A percentile compares a stretch with the other conserved stretches of the same genome.
phyloP scores from a whole-genome alignment of 2,329 filamentous ascomycete genomes.

The Didymella glomerata region DNA sequence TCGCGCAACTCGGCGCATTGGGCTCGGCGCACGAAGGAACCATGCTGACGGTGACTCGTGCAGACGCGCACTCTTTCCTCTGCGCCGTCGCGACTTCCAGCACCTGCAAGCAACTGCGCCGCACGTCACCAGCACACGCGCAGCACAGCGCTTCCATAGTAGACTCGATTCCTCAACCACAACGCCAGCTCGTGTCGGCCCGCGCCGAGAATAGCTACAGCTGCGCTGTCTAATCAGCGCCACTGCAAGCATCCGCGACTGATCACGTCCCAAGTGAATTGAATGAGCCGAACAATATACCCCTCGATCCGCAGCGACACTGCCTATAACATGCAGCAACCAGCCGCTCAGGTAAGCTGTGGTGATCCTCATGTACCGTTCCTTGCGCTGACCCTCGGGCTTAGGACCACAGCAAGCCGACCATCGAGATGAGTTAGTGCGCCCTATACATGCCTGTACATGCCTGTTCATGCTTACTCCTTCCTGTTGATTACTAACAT shows the following conservation, averaged over 20 bases:
- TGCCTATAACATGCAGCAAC: conserved; percentile 49
- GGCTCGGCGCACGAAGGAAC: conserved; percentile 10
- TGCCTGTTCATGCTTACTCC: conserved; percentile 21
- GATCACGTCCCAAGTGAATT: conserved; percentile 14
- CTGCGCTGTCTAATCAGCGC: conserved; percentile 16
- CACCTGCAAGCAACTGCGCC: conserved; percentile 8
- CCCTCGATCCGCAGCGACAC: conserved; percentile 46
- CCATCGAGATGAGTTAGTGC: conserved; percentile 56
- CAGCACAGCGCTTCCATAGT: conserved; percentile 6
- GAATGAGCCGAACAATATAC: conserved; percentile 44
- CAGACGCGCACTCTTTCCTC: conserved; percentile 13
- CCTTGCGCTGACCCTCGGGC: conserved; percentile 36
- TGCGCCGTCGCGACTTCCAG: conserved; percentile 15
- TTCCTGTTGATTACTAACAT: conserved; percentile 45
- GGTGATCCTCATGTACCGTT: conserved; percentile 19
- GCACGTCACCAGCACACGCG: conserved; percentile 17
- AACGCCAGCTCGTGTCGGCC: conserved; percentile 15
- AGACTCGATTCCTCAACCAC: conserved; percentile 10
- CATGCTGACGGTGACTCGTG: conserved; percentile 9
- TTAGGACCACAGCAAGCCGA: conserved; percentile 48
- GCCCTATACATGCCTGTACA: conserved; percentile 20
- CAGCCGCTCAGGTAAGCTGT: conserved; percentile 63
- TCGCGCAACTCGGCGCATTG: conserved; percentile 10
- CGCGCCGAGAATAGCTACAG: conserved; percentile 13
- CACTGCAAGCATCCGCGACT: conserved; percentile 16